Conservation (phyloP, 768 basidiomycete species). For the Rhizopogon salebrosus region DNA sequence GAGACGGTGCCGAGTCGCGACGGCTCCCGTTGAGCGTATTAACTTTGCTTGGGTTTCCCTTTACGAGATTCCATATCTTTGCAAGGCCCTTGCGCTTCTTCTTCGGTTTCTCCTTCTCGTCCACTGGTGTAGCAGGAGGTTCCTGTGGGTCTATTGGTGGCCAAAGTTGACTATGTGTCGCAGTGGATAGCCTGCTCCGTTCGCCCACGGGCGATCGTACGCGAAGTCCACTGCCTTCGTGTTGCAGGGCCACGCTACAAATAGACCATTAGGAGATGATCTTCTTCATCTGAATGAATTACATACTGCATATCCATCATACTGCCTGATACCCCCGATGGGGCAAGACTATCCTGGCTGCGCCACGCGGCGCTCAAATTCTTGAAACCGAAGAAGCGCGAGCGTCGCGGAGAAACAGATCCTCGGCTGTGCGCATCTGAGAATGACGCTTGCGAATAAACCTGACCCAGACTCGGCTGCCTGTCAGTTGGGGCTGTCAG, state of each 20-base stretch:
- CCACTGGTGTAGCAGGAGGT: constrained; percentile 9
- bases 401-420: constrained; percentile 61
- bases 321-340: constrained; percentile 79
- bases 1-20: constrained; percentile 34
- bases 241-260: constrained; percentile 70
- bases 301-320: constrained; percentile 93
- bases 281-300: constrained; percentile 5
- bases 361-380: constrained; percentile 68
- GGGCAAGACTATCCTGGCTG: constrained; percentile 77
- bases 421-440: constrained; percentile 74
- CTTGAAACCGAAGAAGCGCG: constrained; percentile 74
- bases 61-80: constrained; percentile 79
- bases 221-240: constrained; percentile 40
- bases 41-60: constrained; percentile 47
- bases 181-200: constrained; percentile 26
- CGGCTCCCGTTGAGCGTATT: constrained; percentile 15
- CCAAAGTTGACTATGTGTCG: constrained; percentile 53
- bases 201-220: constrained; percentile 30
- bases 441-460: constrained; percentile 75
- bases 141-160: constrained; percentile 34
- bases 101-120: constrained; percentile 49
- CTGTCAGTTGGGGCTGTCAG: constrained; percentile 55
- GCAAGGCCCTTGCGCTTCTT: constrained; percentile 77
- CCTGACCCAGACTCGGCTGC: constrained; percentile 53
- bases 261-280: constrained; percentile 5